phyloP scores from a whole-genome alignment of 495 filamentous ascomycete genomes.

The Penicillium psychrofluorescens region DNA sequence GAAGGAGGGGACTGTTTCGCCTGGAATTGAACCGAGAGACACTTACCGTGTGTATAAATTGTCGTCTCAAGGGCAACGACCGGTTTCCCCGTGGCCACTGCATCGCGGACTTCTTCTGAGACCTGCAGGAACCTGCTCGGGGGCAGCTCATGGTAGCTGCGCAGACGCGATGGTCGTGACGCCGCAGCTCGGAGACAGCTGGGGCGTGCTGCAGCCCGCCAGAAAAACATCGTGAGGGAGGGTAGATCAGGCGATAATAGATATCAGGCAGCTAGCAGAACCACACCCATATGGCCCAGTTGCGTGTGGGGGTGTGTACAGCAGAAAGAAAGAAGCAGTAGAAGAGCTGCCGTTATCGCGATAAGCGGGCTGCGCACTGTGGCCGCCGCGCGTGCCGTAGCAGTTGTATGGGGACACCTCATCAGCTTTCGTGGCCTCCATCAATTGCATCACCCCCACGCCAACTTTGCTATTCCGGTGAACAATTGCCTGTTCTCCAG shows the following conservation, averaged over 20 bases:
- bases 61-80: slow-evolving; percentile 91
- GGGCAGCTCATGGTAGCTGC: slow-evolving; percentile 26
- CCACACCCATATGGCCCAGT: no score
- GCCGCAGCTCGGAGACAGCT: background rate
- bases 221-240: slow-evolving; percentile 18
- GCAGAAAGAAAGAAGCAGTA: slow-evolving; percentile 14
- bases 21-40: background rate
- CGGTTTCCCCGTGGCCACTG: slow-evolving; percentile 61
- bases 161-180: slow-evolving; percentile 2
- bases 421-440: slow-evolving; percentile 27
- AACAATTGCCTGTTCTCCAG: no score
- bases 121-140: slow-evolving; percentile 57
- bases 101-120: slow-evolving; percentile 76
- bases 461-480: slow-evolving; percentile 5
- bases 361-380: slow-evolving; percentile 27
- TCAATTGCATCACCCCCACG: slow-evolving; percentile 4
- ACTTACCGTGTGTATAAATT: slow-evolving; percentile 71
- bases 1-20: background rate
- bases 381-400: slow-evolving; percentile 34
- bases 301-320: background rate
- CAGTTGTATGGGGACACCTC: slow-evolving; percentile 37
- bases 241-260: background rate
- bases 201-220: slow-evolving; percentile 10
- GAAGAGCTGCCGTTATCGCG: slow-evolving; percentile 22
- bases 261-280: no score